These are phyloP conservation scores for Boletus eberwhitei DNA, from an alignment of 768 basidiomycete species.

Conservation along the genomic window DNA sequence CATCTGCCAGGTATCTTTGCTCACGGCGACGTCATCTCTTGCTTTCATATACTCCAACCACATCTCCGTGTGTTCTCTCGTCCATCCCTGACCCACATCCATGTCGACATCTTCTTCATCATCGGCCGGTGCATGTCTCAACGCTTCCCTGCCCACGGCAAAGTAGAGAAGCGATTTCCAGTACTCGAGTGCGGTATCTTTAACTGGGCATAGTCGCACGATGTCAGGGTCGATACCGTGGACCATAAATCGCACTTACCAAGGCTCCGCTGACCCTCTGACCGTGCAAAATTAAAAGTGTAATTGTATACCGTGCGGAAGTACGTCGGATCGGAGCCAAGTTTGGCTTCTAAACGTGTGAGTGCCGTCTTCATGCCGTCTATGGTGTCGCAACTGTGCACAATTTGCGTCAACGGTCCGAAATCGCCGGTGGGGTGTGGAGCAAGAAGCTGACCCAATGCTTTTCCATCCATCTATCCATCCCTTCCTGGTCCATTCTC, in stretches of 20 bases:
- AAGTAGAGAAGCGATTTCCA: conserved; percentile 76
- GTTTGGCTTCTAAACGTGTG: conserved; percentile 50
- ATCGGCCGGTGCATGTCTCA: conserved; percentile 42
- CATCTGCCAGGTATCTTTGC: conserved; percentile 89
- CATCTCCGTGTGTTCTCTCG: conserved; percentile 55
- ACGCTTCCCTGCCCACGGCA: conserved; percentile 64
- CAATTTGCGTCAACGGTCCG: conserved; percentile 2
- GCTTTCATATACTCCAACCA: conserved; percentile 76
- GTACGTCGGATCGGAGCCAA: conserved; percentile 63
- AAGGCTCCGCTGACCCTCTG: conserved; percentile 76
- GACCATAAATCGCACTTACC: conserved; percentile 41
- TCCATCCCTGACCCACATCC: conserved; percentile 52
- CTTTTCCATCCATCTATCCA: conserved; percentile 83
- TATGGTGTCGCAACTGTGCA: conserved; percentile 60
- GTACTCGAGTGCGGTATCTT: conserved; percentile 72
- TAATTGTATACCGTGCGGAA: conserved; percentile 77
- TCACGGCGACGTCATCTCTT: conserved; percentile 71
- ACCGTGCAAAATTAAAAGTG: conserved; percentile 77
- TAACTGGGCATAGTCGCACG: conserved; percentile 35
- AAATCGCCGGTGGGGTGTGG: not conserved
- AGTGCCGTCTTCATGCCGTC: conserved; percentile 56
- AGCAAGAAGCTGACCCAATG: conserved; percentile 49
- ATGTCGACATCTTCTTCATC: conserved; percentile 50
- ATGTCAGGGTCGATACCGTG: not conserved
- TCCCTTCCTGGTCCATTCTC: conserved; percentile 63